Evolutionary conservation across 768 basidiomycete species (phyloP), one percentile per base, ranked within the genome.

Genomic region (Lactifluus piperatus): DNA sequence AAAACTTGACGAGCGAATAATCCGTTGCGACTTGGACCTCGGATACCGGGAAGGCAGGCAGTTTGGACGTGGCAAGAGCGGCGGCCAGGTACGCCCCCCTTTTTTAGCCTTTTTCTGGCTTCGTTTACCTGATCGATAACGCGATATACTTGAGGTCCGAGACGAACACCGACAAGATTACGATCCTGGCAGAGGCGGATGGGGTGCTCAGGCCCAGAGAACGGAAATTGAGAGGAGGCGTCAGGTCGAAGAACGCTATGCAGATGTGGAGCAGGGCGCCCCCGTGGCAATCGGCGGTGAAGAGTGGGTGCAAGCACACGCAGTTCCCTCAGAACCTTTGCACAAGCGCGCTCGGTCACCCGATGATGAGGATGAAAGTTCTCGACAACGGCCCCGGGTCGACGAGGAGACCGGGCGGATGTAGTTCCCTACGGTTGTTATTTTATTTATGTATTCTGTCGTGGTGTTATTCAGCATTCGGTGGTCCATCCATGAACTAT

Each of bases 151-250:
- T 10, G 64, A 78, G 71, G 83, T 94, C 52, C 81, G 95, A 65
- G 97, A 99, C 69, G 97, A 99, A 69, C 97, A 97, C 70, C 76
- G 97, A 62, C 87, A 94, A 69, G 95, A 98, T 71, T 99, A 94
- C 69, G 94, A 98, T 70, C 86, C 93, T 56, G 97, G 97, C 34
- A 83, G 97, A 51, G 97, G 97, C 51, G 91, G 90, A 37, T 94
- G 89, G 91, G 92, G 91, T 65, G 92, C 91, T 5, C 90, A 91
- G 62, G 84, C 88, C 5, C 89, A 92, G 67, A 75, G 80, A 60
- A 55, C 78, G 49, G 88, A 91, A 70, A 77, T 83, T 39, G 87
- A 90, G 65, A 77, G 92, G 66, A 78, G 88, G 69, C 80, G 83
- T 65, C 85, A 91, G 67, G 85, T 89, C 37, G 91, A 94, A 70